These are phyloP conservation scores for Annulohypoxylon maeteangense DNA, from an alignment of 495 filamentous ascomycete species.

Conservation along the genomic window DNA sequence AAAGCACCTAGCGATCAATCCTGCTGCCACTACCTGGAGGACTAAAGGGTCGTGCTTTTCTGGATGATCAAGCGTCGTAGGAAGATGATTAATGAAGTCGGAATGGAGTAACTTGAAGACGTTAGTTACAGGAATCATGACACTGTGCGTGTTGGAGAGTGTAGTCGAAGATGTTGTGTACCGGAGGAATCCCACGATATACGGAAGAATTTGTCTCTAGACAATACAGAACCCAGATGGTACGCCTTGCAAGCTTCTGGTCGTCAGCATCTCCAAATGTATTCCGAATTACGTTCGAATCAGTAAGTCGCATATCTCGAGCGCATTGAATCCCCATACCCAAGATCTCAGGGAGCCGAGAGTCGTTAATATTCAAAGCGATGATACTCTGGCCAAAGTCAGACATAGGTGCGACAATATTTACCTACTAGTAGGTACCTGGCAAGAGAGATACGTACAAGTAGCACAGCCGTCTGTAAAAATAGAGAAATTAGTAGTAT, in stretches of 20 bases:
- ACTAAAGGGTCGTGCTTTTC: not conserved
- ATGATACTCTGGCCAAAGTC: not conserved
- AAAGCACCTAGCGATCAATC: not conserved
- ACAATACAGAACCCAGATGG: not conserved
- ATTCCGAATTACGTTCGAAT: not conserved
- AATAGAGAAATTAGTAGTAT: not conserved
- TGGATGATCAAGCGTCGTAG: not conserved
- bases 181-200: not conserved
- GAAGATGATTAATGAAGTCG: not conserved
- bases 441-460: not conserved
- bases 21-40: not conserved
- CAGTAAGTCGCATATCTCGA: not conserved
- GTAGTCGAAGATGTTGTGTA: not conserved
- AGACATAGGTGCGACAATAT: not conserved
- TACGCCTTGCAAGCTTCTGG: not conserved
- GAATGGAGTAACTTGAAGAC: not conserved
- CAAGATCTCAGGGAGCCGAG: not conserved
- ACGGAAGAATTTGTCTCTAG: not conserved
- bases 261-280: not conserved
- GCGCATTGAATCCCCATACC: not conserved
- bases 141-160: not conserved
- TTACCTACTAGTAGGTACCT: not conserved
- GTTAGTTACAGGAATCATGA: not conserved
- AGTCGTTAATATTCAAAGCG: not conserved
- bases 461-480: not conserved